Percentiles rank a stretch among this genome's conserved stretches.
These are phyloP conservation scores for Aureobasidium sp. DNA, from an alignment of 2,329 filamentous ascomycete species.

Conservation along the genomic window DNA sequence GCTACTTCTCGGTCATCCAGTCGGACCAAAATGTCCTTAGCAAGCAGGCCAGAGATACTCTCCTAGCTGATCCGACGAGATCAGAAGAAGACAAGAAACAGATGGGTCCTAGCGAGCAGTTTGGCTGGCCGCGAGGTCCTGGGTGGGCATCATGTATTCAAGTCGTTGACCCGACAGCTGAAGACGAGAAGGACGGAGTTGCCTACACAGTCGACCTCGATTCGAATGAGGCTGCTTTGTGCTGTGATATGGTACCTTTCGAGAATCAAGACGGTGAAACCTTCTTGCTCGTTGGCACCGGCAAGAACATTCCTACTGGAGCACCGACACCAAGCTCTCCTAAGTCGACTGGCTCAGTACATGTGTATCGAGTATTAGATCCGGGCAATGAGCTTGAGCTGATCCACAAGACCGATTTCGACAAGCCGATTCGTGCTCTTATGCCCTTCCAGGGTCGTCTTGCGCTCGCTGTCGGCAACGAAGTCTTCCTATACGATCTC, in stretches of 20 bases:
- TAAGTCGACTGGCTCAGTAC: constrained; percentile 59
- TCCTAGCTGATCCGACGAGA: constrained; percentile 62
- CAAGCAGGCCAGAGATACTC: constrained; percentile 63
- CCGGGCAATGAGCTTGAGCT: constrained; percentile 85
- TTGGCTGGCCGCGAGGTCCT: constrained; percentile 76
- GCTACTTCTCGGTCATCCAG: constrained; percentile 90
- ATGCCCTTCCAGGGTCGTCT: constrained; percentile 88
- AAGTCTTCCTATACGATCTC: constrained; percentile 81
- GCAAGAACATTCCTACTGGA: constrained; percentile 61
- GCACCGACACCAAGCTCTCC: constrained; percentile 14
- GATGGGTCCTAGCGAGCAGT: constrained; percentile 68
- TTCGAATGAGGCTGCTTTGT: constrained; percentile 87
- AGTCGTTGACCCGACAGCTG: constrained; percentile 72
- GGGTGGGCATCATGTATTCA: constrained; percentile 96
- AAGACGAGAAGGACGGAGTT: constrained; percentile 38
- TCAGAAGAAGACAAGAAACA: constrained; percentile 56
- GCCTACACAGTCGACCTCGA: constrained; percentile 72
- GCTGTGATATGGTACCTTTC: constrained; percentile 76
- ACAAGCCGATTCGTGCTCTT: constrained; percentile 82
- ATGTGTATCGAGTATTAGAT: constrained; percentile 84
- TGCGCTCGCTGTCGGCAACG: constrained; percentile 73
- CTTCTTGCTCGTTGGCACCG: constrained; percentile 91
- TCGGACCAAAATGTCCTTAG: constrained; percentile 87
- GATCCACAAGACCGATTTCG: constrained; percentile 91
- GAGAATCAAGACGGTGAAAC: constrained; percentile 79